Base-by-base conservation (phyloP, 352 stramenopile genomes). In the Globisporangium spinosum region DNA sequence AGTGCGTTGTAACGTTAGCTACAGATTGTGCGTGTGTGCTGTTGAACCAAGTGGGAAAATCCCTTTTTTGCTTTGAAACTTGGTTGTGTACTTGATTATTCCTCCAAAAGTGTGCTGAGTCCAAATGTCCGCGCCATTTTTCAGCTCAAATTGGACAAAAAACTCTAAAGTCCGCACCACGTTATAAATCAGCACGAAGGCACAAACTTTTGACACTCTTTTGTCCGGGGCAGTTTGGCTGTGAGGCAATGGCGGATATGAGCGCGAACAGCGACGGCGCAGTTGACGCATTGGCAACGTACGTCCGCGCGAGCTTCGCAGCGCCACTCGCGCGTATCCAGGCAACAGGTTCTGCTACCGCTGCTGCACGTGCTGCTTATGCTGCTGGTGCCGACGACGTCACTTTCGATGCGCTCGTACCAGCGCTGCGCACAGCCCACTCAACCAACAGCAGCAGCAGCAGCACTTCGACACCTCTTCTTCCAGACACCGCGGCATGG, bases 401-500 rank as follows among this genome's bases (percentile, higher is more conserved):
- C 8, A 22, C 56, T 29, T n/a, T n/a, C 56, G 56, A 61, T 29
- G 29, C 56, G 20, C 56, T 61, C 29, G 32, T 47, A 15, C 56
- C 56, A 23, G 20, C 40, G 47, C 27, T 27, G n/a, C 23, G 22
- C 20, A 61, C 13, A 17, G 15, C 20, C 15, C 29, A 10, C 15
- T 64, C 27, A 56, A 10, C 2, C 7, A 25, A 13, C n/a, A 49
- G 6, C 27, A 40, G 61, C 60, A 40, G 64, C 60, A 58, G 17
- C 55, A 29, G n/a, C 49, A 20, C 3, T 51, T 32, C 27, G 2
- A 61, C 59, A 34, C 20, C 17, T 49, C 23, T 59, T 63, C 23
- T 32, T 51, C 35, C 27, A 45, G 64, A 67, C 62, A 45, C 53
- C 43, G 47, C 38, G 4, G 57, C 35, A 15, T 67, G 56, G 60